A percentile compares a stretch with the other conserved stretches of the same genome.
Evolutionary conservation across 202 grass and related monocot genomes (phyloP).

Genomic region (Panicum hallii): DNA sequence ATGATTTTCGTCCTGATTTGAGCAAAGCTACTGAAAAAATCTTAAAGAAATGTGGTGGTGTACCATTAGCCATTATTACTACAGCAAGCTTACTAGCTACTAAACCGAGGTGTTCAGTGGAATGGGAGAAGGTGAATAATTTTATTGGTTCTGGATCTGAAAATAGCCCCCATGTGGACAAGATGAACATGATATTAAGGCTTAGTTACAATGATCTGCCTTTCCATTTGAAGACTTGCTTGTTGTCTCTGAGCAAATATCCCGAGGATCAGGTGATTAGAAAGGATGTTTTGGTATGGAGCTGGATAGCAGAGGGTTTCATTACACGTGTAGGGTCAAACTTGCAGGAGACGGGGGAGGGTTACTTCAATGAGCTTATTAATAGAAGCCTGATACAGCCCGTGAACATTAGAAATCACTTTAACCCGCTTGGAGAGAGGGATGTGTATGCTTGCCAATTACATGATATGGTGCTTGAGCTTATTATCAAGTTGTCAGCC

Average conservation of each 20-base stretch:
- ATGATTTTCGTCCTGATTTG: background rate
- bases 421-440: too few species aligned
- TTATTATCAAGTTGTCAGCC: background rate
- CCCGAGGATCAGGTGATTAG: background rate
- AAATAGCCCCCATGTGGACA: background rate
- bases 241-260: slow-evolving; percentile 10
- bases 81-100: slow-evolving; percentile 37
- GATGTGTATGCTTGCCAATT: background rate
- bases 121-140: slow-evolving; percentile 36
- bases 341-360: background rate
- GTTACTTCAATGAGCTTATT: background rate
- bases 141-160: slow-evolving; percentile 6
- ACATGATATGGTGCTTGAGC: slow-evolving; percentile 9
- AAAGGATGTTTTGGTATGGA: background rate
- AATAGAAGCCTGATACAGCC: background rate
- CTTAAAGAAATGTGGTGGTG: slow-evolving; percentile 44
- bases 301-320: slow-evolving; percentile 45
- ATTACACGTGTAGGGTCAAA: background rate
- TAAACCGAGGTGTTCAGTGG: background rate
- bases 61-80: slow-evolving; percentile 43
- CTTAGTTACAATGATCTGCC: slow-evolving; percentile 15
- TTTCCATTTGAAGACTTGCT: slow-evolving; percentile 25
- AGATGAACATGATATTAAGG: slow-evolving; percentile 16
- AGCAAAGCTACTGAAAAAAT: background rate
- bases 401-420: too few species aligned